Conservation (phyloP, 345 rosid species). For the Syzygium jambos region DNA sequence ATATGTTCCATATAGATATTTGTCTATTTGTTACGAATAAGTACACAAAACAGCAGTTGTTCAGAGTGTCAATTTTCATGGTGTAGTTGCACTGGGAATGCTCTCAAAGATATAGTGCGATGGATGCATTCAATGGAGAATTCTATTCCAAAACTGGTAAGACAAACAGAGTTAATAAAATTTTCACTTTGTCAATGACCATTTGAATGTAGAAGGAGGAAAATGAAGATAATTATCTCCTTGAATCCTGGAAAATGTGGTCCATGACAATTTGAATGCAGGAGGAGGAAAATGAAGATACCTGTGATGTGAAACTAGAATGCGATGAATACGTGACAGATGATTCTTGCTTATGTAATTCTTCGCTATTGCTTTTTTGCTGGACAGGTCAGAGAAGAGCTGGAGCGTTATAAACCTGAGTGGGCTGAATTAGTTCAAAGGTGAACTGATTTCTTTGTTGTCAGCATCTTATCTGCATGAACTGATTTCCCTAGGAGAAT, state of each 20-base stretch:
- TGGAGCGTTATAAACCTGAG: not conserved
- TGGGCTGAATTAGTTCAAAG: not conserved
- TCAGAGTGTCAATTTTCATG: too few species aligned
- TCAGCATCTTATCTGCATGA: not conserved
- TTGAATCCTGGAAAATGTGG: not conserved
- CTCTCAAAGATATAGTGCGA: too few species aligned
- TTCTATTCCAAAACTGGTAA: too few species aligned
- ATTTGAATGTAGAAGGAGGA: too few species aligned
- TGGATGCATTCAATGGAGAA: too few species aligned
- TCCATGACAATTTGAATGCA: not conserved
- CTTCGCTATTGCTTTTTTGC: not conserved
- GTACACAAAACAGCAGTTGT: too few species aligned
- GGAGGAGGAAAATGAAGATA: not conserved
- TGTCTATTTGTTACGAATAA: too few species aligned
- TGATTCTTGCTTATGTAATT: not conserved
- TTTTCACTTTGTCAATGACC: too few species aligned
- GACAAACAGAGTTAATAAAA: too few species aligned
- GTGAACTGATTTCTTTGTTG: not conserved
- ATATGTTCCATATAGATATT: too few species aligned
- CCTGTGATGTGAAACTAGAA: not conserved
- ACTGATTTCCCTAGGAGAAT: not conserved
- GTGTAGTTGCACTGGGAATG: too few species aligned
- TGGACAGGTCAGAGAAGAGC: not conserved
- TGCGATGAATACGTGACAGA: not conserved
- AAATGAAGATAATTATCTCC: not conserved